phyloP scores from a whole-genome alignment of 345 rosid genomes.

The Odontarrhena argentea region DNA sequence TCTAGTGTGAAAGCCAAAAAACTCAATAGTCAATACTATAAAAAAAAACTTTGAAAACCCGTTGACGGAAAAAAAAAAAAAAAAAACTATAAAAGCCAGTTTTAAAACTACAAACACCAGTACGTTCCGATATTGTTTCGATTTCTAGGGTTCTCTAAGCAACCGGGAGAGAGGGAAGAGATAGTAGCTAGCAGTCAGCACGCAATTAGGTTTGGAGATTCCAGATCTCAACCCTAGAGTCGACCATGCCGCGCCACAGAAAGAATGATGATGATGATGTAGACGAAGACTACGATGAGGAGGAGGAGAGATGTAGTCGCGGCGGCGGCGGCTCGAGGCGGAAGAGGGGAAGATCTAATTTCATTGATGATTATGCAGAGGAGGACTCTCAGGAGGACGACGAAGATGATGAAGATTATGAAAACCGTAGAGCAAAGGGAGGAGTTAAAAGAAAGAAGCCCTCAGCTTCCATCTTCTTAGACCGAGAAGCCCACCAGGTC shows the following conservation, averaged over 20 bases:
- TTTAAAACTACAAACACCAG: no score
- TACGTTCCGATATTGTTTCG: not conserved
- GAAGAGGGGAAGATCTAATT: conserved; percentile 82
- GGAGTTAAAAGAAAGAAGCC: conserved; percentile 48
- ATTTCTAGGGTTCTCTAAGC: conserved; percentile 39
- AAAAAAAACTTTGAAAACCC: no score
- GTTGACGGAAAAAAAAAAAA: no score
- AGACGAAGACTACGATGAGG: conserved; percentile 56
- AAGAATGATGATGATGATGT: conserved; percentile 55
- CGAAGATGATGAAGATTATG: conserved; percentile 66
- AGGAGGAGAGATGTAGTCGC: conserved; percentile 31
- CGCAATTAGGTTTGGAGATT: conserved; percentile 3
- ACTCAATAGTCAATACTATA: no score
- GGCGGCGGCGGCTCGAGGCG: conserved; percentile 31
- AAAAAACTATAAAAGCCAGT: no score
- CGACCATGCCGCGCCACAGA: conserved; percentile 51
- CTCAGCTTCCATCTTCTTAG: conserved; percentile 54
- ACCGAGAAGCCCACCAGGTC: conserved; percentile 62
- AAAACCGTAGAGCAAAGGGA: conserved; percentile 47
- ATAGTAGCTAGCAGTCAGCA: no score
- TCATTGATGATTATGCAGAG: conserved; percentile 81
- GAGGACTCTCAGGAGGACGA: conserved; percentile 82
- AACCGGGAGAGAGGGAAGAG: not conserved
- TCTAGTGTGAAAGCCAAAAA: no score
- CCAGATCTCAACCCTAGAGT: conserved; percentile 21